These are phyloP conservation scores for Gossypium australe DNA, from an alignment of 345 rosid genomes.

Conservation along the genomic window DNA sequence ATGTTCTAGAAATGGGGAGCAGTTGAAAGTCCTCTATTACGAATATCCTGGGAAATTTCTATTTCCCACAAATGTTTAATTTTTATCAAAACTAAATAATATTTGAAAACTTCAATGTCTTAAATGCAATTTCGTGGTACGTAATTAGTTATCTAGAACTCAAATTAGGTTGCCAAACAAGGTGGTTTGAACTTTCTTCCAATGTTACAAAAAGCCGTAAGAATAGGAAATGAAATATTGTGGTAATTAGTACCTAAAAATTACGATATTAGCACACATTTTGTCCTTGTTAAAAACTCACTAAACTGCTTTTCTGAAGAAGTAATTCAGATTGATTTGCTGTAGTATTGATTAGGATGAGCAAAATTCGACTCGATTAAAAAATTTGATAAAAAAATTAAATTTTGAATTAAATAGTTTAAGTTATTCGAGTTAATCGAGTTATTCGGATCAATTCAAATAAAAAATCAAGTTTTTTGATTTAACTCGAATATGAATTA, in stretches of 20 bases:
- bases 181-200: background rate
- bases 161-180: background rate
- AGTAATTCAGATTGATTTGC: background rate
- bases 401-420: too few relatives aligned
- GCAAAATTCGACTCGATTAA: rapidly evolving
- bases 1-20: background rate
- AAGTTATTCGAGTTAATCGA: too few relatives aligned
- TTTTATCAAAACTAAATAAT: background rate
- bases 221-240: background rate
- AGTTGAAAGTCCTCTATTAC: background rate
- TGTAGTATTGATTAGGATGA: too few relatives aligned
- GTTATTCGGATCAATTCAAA: too few relatives aligned
- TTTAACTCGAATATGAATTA: too few relatives aligned
- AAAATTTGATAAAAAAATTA: too few relatives aligned
- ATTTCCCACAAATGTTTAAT: background rate
- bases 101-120: background rate
- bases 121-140: background rate
- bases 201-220: background rate
- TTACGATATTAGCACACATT: background rate
- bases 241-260: background rate
- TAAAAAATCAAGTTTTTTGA: too few relatives aligned
- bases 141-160: background rate
- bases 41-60: background rate
- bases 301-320: too few relatives aligned
- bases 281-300: too few relatives aligned